A percentile compares a stretch with the other conserved stretches of the same genome.
phyloP scores from a whole-genome alignment of 2,329 filamentous ascomycete species.

The Colletotrichum sidae region DNA sequence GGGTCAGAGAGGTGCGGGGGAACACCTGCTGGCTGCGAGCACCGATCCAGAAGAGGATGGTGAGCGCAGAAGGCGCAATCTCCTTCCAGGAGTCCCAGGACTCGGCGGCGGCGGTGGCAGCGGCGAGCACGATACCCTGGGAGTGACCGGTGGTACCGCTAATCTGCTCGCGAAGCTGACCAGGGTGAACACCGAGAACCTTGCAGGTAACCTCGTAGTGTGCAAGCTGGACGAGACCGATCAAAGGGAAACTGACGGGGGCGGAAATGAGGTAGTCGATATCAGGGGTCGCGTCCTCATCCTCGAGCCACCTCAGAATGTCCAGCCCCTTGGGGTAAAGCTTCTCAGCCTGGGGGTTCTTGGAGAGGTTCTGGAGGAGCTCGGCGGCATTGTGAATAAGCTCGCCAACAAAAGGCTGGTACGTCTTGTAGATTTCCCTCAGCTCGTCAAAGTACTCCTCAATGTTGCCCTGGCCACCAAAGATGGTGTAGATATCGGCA shows the following conservation, averaged over 20 bases:
- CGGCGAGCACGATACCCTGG: constrained; percentile 93
- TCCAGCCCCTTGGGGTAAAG: constrained; percentile 98
- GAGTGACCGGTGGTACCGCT: constrained; percentile 95
- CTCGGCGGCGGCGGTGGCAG: constrained; percentile 88
- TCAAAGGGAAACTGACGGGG: constrained; percentile 94
- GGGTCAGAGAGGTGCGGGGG: constrained; percentile 92
- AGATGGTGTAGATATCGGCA: constrained; percentile 91
- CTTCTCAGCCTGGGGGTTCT: constrained; percentile 89
- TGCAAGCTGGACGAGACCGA: constrained; percentile 93
- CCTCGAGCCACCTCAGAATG: constrained; percentile 91
- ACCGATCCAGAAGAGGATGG: constrained; percentile 98
- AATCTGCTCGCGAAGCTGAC: constrained; percentile 85
- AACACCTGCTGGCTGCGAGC: constrained; percentile 97
- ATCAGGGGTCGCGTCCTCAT: constrained; percentile 90
- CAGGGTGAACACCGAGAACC: constrained; percentile 88
- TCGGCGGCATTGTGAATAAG: constrained; percentile 85
- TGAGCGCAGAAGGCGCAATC: constrained; percentile 82
- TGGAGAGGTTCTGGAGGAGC: constrained; percentile 85
- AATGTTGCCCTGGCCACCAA: constrained; percentile 98
- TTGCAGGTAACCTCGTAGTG: constrained; percentile 97
- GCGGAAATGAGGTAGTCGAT: constrained; percentile 94
- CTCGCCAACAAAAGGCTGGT: constrained; percentile 89
- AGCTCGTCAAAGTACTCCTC: constrained; percentile 99
- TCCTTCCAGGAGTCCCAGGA: constrained; percentile 94
- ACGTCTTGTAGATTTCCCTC: constrained; percentile 89